Base-by-base conservation (phyloP, 2,329 filamentous ascomycete species). In the Arthrobotrys pseudoclavata region DNA sequence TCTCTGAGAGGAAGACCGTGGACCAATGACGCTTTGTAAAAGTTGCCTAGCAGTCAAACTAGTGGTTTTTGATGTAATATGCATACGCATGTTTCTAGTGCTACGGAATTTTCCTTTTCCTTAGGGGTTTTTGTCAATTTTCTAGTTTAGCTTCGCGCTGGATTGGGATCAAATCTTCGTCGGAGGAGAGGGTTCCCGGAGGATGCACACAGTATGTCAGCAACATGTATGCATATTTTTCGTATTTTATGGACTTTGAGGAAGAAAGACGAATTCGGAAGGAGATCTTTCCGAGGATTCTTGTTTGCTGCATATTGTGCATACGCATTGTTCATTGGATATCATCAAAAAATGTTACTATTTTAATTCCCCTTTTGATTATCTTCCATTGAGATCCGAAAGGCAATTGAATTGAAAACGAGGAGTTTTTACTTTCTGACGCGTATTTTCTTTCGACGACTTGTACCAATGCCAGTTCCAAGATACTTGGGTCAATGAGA, bases 111-210 rank as follows among this genome's bases (percentile, higher is more conserved):
- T 53, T 29, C 26, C 26, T 29, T 53, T 53, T 53, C 24, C 24
- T 53, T 53, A 45, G 42, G 42, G 42, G 42, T 2, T 18, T 4
- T 31, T 31, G n/a, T n/a, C n/a, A n/a, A n/a, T n/a, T 53, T 2
- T 10, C 24, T 50, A 15, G 13, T 24, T 18, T 29, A 4, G 50
- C 24, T 5, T 31, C 3, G 13, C 12, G 22, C 48, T 53, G 5
- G n/a, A 45, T 60, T 60, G 9, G 34, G 31, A 22, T n/a, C n/a
- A n/a, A 5, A 13, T 57, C n/a, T 26, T 42, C 26, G 3, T 60
- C 55, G 55, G 55, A 60, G 55, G n/a, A 26, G 55, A 42, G 31
- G 55, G 20, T 3, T 60, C 31, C 55, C 55, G 55, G 31, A 31
- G 10, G 6, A 20, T 40, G 37, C 12, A 40, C 31, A 34, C 7